Evolutionary conservation across 768 basidiomycete genomes (phyloP).

Genomic region (Hirschioporus abietinus): DNA sequence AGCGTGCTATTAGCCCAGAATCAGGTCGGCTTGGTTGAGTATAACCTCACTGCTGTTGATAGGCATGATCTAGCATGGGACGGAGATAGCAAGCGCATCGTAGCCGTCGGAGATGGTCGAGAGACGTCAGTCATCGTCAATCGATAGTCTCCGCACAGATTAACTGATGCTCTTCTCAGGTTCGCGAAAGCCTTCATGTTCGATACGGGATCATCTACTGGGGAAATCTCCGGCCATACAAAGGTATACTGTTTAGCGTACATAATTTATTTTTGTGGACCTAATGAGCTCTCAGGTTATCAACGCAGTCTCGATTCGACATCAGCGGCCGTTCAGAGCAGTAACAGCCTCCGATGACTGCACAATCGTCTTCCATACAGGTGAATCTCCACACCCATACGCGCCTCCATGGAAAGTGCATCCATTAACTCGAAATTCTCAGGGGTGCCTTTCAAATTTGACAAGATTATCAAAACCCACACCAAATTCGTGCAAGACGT

Average conservation of each 20-base stretch:
- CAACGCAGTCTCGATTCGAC: slow-evolving; percentile 84
- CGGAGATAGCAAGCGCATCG: slow-evolving; percentile 92
- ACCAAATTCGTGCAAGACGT: slow-evolving; percentile 92
- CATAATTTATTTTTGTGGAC: slow-evolving; percentile 5
- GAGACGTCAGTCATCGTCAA: slow-evolving; percentile 55
- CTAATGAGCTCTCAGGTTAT: slow-evolving; percentile 45
- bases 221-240: slow-evolving; percentile 85
- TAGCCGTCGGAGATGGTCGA: slow-evolving; percentile 87
- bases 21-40: neutral
- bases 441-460: slow-evolving; percentile 85
- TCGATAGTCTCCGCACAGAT: neutral
- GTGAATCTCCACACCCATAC: slow-evolving; percentile 26
- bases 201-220: slow-evolving; percentile 78
- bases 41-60: neutral
- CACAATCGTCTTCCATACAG: slow-evolving; percentile 79
- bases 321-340: slow-evolving; percentile 86
- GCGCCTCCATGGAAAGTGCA: neutral
- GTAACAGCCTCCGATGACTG: slow-evolving; percentile 83
- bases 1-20: too few species aligned
- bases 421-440: neutral
- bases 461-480: slow-evolving; percentile 87
- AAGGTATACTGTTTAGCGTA: slow-evolving; percentile 46
- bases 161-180: slow-evolving; percentile 29
- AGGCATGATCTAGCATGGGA: slow-evolving; percentile 95
- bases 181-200: slow-evolving; percentile 82